Base-by-base conservation (phyloP, 768 basidiomycete species). In the Lanmaoa rubissima region DNA sequence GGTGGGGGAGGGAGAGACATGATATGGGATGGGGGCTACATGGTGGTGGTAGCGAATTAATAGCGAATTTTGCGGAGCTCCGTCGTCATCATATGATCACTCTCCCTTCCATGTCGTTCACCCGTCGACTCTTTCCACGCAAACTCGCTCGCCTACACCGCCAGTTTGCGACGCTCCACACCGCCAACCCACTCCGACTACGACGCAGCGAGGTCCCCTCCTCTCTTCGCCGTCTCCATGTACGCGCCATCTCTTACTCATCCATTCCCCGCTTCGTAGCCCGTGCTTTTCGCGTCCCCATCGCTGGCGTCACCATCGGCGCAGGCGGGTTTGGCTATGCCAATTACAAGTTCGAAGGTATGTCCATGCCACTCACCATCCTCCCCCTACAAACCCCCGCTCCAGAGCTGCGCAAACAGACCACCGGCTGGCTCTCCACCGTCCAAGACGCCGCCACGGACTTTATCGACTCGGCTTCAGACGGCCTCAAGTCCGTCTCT, bases 291-390 rank as follows among this genome's bases (percentile, higher is more conserved):
- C 79, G 89, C 49, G 85, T 97, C 1, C 94, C 94, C 28, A 81
- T 93, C 57, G 94, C 92, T 16, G 93, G 90, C 7, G 89, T 87
- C 36, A 92, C 92, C 1, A 82, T 95, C 26, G 95, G 95, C 5
- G 94, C 90, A 0, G 95, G 95, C 11, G 88, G 92, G 0, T 76
- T 96, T 54, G 92, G 92, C 5, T 98, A 97, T 74, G 95, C 94
- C 21, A 94, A 96, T 71, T 96, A 96, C 78, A 94, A 94, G 75
- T 87, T 96, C 65, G 95, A 98, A 78, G 92, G 95, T 93, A 58
- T 61, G 81, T 73, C 35, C 53, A 1, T 9, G 36, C 5, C 49
- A 3, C 26, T 43, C 14, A 14, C 19, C 17, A 35, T 21, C 51
- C 49, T 12, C 5, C 19, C 16, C 40, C 10, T 14, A 16, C 57